Conservation (phyloP, 192 early-diverging fungal species). For the Rhizoclosmatium globosum region DNA sequence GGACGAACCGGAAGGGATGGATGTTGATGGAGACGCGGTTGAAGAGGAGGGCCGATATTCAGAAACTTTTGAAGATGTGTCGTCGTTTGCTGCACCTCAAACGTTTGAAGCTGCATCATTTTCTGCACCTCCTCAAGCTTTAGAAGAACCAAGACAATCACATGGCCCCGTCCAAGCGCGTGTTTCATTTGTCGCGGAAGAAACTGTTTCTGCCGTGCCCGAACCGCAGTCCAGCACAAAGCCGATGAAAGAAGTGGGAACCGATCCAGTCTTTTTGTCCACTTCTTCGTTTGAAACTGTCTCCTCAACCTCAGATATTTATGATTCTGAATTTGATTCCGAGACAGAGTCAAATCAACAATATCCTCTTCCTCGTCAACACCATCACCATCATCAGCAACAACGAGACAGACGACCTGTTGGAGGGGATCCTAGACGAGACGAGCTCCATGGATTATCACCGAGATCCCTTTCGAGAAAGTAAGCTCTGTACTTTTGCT, state of each 20-base stretch:
- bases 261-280: too few relatives aligned
- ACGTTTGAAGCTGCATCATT: too few relatives aligned
- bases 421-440: background rate
- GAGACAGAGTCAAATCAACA: background rate
- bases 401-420: background rate
- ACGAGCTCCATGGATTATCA: background rate
- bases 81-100: background rate
- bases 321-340: conserved; percentile 15
- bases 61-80: background rate
- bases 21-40: background rate
- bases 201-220: too few relatives aligned
- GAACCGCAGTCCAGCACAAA: too few relatives aligned
- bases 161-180: too few relatives aligned
- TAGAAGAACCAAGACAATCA: too few relatives aligned
- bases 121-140: too few relatives aligned
- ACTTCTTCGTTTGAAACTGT: too few relatives aligned
- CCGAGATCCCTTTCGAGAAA: conserved; percentile 14
- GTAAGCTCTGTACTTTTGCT: conserved; percentile 7
- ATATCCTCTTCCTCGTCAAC: background rate
- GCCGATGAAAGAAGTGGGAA: too few relatives aligned
- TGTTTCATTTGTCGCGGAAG: too few relatives aligned
- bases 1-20: background rate
- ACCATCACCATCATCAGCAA: background rate
- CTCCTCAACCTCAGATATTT: background rate
- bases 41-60: background rate